phyloP scores from a whole-genome alignment of 306 rosid genomes.

The Myrica gale region DNA sequence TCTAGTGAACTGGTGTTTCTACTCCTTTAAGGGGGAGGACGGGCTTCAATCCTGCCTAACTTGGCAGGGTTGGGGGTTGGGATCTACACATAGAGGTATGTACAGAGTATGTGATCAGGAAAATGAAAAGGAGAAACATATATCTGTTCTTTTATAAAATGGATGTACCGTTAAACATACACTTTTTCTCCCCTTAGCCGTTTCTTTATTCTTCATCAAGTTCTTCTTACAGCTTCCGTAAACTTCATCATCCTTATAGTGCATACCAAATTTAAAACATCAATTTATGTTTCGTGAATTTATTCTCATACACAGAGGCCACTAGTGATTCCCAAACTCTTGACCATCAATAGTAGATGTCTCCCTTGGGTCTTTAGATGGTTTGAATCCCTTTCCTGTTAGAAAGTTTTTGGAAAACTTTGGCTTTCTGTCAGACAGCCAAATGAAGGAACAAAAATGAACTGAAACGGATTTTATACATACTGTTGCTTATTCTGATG shows the following conservation, averaged over 20 bases:
- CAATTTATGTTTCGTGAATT: background rate
- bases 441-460: background rate
- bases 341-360: background rate
- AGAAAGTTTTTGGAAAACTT: background rate
- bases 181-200: background rate
- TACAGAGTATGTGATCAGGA: background rate
- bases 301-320: background rate
- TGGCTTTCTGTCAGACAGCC: background rate
- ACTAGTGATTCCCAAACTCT: background rate
- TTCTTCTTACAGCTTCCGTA: background rate
- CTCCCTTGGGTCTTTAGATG: background rate
- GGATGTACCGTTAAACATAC: background rate
- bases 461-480: background rate
- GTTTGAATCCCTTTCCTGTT: background rate
- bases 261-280: background rate
- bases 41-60: background rate
- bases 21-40: background rate
- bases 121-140: background rate
- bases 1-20: background rate
- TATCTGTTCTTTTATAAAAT: too few relatives aligned
- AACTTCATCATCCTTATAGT: background rate
- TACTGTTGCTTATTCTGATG: constrained; percentile 28
- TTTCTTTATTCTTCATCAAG: background rate
- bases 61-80: constrained; percentile 1
- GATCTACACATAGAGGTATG: background rate